These are phyloP conservation scores for Pistacia atlantica DNA, from an alignment of 345 rosid genomes.

Conservation along the genomic window DNA sequence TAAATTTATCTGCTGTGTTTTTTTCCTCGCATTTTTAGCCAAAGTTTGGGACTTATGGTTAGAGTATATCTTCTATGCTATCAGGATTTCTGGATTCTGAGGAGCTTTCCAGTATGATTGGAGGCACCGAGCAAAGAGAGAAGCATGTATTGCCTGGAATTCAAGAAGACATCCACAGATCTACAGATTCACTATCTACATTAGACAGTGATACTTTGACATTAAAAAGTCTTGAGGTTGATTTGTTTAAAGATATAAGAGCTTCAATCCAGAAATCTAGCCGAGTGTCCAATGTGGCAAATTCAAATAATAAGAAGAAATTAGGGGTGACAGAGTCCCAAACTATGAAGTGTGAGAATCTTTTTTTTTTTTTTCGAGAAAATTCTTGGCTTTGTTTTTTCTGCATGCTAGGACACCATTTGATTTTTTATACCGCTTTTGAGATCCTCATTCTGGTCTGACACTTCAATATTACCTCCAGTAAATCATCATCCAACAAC, in stretches of 20 bases:
- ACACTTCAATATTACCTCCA: neutral
- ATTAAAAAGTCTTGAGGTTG: slow-evolving; percentile 50
- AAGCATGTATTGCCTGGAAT: slow-evolving; percentile 54
- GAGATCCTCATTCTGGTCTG: neutral
- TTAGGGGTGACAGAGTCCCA: slow-evolving; percentile 26
- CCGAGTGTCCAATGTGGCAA: slow-evolving; percentile 28
- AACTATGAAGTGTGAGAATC: slow-evolving; percentile 50
- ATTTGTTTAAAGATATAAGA: slow-evolving; percentile 71
- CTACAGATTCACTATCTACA: slow-evolving; percentile 79
- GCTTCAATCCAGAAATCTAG: slow-evolving; percentile 76
- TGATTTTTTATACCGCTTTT: neutral
- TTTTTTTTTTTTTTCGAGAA: neutral
- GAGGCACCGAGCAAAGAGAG: slow-evolving; percentile 40
- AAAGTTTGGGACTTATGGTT: slow-evolving; percentile 1
- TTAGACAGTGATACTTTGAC: slow-evolving; percentile 67
- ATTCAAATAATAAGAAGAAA: slow-evolving; percentile 36
- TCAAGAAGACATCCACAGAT: slow-evolving; percentile 67
- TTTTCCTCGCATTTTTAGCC: neutral
- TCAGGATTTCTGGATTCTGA: slow-evolving; percentile 87
- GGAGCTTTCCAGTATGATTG: slow-evolving; percentile 79
- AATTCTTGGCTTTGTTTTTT: neutral
- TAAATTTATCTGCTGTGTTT: neutral
- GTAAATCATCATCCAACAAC: neutral
- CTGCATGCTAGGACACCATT: neutral
- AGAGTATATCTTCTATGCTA: slow-evolving; percentile 4